Evolutionary conservation across 2,329 filamentous ascomycete species (phyloP).

Genomic region (Acrodontium crateriforme): DNA sequence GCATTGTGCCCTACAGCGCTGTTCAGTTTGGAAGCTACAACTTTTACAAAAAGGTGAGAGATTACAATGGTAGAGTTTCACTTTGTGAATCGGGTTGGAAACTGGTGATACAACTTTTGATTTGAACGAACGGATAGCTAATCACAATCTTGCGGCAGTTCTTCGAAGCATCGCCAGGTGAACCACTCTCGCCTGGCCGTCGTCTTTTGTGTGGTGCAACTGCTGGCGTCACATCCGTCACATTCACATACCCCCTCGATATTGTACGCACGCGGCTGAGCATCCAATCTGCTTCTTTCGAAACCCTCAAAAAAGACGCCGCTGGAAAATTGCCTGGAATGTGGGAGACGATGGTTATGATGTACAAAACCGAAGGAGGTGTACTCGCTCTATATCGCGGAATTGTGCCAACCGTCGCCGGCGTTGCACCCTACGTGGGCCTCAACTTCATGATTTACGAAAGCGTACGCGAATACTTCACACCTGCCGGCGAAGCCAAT

Average conservation of each 20-base stretch:
- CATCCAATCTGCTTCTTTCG: conserved; percentile 94
- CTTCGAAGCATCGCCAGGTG: conserved; percentile 63
- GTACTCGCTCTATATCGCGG: conserved; percentile 78
- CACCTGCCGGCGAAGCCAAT: conserved; percentile 74
- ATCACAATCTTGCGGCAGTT: conserved; percentile 40
- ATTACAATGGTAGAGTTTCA: neutral
- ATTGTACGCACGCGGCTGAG: conserved; percentile 92
- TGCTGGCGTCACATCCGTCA: conserved; percentile 90
- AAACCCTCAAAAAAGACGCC: conserved; percentile 47
- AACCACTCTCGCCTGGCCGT: conserved; percentile 56
- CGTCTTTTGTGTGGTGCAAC: conserved; percentile 81
- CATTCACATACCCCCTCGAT: conserved; percentile 89
- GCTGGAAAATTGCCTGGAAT: conserved; percentile 66
- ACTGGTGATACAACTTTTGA: neutral
- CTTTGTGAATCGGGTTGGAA: neutral
- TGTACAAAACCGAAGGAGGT: conserved; percentile 89
- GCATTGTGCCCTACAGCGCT: conserved; percentile 94
- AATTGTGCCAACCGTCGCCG: conserved; percentile 84
- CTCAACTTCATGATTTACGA: conserved; percentile 99
- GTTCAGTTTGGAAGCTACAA: conserved; percentile 98
- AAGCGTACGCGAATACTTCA: conserved; percentile 68
- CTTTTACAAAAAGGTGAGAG: conserved; percentile 76
- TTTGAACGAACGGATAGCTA: neutral
- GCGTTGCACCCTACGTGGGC: conserved; percentile 92
- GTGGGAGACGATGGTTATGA: conserved; percentile 67